Percentiles rank a stretch among this genome's conserved stretches.
Evolutionary conservation across 305 asterid genomes (phyloP).

Genomic region (Lippia alba): DNA sequence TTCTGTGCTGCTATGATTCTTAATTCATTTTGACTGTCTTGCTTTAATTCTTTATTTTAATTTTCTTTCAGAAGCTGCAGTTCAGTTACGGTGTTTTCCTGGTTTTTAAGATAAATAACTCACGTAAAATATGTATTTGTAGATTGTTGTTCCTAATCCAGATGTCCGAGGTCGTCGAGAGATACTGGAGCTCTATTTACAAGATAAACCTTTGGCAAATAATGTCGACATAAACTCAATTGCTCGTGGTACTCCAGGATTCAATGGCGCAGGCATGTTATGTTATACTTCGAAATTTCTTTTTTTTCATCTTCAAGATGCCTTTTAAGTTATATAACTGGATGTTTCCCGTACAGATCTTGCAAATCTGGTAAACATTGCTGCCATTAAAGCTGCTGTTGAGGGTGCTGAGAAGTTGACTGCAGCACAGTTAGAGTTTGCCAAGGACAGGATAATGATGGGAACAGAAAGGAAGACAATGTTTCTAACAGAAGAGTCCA

Average conservation of each 20-base stretch:
- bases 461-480: constrained; percentile 98
- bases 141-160: constrained; percentile 95
- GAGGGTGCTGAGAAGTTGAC: constrained; percentile 93
- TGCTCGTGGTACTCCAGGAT: constrained; percentile 99
- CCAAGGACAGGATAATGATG: constrained; percentile 97
- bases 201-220: constrained; percentile 84
- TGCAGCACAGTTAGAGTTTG: constrained; percentile 84
- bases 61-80: background rate
- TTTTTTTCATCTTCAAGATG: constrained; percentile 1
- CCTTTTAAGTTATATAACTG: background rate
- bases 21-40: constrained; percentile 2
- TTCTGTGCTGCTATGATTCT: constrained; percentile 20
- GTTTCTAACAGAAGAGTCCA: constrained; percentile 87
- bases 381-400: constrained; percentile 97
- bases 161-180: constrained; percentile 97
- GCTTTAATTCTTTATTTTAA: background rate
- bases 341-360: constrained; percentile 67
- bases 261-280: constrained; percentile 93
- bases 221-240: constrained; percentile 90
- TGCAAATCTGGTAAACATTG: constrained; percentile 95
- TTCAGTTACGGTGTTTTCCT: background rate
- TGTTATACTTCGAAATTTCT: background rate
- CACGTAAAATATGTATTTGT: constrained; percentile 34
- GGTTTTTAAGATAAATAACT: constrained; percentile 22
- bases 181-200: constrained; percentile 91